phyloP scores from a whole-genome alignment of 2,329 filamentous ascomycete genomes.

The Neofusicoccum ribis region DNA sequence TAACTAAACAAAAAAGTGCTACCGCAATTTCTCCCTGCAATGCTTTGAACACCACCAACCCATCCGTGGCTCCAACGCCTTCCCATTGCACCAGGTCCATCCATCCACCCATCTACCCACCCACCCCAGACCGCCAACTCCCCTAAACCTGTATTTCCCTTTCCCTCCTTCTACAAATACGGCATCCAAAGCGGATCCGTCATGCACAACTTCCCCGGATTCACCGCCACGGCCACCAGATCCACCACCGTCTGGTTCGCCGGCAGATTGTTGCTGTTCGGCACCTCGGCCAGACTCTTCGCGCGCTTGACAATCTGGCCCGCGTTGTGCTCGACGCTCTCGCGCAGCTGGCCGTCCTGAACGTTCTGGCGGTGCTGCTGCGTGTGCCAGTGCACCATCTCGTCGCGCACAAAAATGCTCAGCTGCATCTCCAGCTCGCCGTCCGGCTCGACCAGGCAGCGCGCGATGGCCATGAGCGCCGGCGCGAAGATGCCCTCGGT shows the following conservation, averaged over 20 bases:
- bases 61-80: too few relatives aligned
- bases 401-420: conserved; percentile 91
- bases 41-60: too few relatives aligned
- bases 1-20: too few relatives aligned
- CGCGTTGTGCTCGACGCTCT: conserved; percentile 81
- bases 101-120: too few relatives aligned
- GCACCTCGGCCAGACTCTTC: conserved; percentile 75
- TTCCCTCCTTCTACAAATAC: conserved; percentile 64
- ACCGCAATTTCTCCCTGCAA: too few relatives aligned
- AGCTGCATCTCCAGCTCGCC: conserved; percentile 90
- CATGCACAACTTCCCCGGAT: conserved; percentile 82
- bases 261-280: conserved; percentile 73
- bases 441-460: conserved; percentile 82
- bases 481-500: conserved; percentile 96
- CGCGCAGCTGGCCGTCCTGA: conserved; percentile 68
- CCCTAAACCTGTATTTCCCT: too few relatives aligned
- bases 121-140: too few relatives aligned
- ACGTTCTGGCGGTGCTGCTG: conserved; percentile 64
- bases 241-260: conserved; percentile 98
- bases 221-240: conserved; percentile 86
- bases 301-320: conserved; percentile 92
- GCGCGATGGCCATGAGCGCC: conserved; percentile 92
- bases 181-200: conserved; percentile 97
- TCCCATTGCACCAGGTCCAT: too few relatives aligned
- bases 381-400: conserved; percentile 97